These are phyloP conservation scores for Flaveria robusta DNA, from an alignment of 129 eudicot species.

Conservation along the genomic window DNA sequence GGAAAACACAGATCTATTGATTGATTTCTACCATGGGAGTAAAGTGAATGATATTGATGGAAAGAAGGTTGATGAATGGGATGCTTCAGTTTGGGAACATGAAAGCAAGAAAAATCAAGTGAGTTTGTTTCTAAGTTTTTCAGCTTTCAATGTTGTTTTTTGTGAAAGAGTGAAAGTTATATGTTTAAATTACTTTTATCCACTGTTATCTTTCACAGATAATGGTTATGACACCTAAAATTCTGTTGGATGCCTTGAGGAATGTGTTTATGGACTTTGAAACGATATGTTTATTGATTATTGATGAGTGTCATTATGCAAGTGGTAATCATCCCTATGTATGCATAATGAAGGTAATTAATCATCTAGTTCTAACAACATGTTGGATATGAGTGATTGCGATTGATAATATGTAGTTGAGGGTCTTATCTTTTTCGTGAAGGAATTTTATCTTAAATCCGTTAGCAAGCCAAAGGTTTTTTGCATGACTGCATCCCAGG, in stretches of 20 bases:
- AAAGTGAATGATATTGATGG: slow-evolving; percentile 31
- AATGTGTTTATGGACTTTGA: slow-evolving; percentile 59
- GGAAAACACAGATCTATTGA: slow-evolving; percentile 52
- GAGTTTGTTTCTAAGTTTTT: slow-evolving; percentile 31
- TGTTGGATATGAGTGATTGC: slow-evolving; percentile 9
- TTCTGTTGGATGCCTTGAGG: slow-evolving; percentile 75
- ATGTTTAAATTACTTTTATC: background rate
- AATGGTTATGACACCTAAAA: slow-evolving; percentile 87
- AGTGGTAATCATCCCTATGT: slow-evolving; percentile 77
- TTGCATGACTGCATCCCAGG: slow-evolving; percentile 82
- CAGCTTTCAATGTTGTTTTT: background rate
- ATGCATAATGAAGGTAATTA: slow-evolving; percentile 68
- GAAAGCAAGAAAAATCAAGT: slow-evolving; percentile 55
- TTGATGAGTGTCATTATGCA: slow-evolving; percentile 85
- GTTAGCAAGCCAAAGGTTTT: slow-evolving; percentile 65
- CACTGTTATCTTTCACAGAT: slow-evolving; percentile 42
- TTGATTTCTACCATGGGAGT: slow-evolving; percentile 66
- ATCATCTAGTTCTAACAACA: slow-evolving; percentile 10
- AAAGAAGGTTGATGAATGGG: slow-evolving; percentile 69
- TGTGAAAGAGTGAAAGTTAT: background rate
- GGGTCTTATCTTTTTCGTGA: slow-evolving; percentile 16
- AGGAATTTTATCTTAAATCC: slow-evolving; percentile 75
- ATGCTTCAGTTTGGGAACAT: slow-evolving; percentile 56
- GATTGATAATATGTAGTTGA: slow-evolving; percentile 16
- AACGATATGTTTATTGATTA: slow-evolving; percentile 51